Percentiles rank a stretch among this genome's conserved stretches.
Conservation (phyloP, 1,139 yeast genomes). For the Nakaseomyces glabratus region DNA sequence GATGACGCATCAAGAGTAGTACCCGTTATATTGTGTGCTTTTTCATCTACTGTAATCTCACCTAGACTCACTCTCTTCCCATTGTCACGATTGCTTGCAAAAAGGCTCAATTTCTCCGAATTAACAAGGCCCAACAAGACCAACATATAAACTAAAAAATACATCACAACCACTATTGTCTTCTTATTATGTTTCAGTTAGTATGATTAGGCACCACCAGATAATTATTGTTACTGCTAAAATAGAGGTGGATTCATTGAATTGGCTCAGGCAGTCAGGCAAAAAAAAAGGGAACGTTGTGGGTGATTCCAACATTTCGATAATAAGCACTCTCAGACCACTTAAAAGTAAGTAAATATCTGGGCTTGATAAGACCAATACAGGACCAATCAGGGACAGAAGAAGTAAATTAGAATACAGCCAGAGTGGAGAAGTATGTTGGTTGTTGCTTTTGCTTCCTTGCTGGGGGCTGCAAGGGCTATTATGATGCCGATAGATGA, state of each 20-base stretch:
- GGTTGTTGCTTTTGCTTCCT: neutral
- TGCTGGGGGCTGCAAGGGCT: conserved; percentile 6
- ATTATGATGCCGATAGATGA: conserved; percentile 20
- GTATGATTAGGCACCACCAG: neutral
- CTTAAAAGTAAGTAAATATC: no score
- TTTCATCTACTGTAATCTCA: neutral
- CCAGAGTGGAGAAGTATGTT: no score
- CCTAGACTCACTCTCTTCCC: neutral
- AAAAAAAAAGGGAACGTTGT: neutral
- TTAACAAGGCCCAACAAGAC: neutral
- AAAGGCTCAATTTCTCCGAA: neutral
- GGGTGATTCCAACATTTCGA: neutral
- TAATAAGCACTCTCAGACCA: neutral
- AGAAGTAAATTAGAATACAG: no score
- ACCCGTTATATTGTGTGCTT: neutral
- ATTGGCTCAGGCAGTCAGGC: neutral
- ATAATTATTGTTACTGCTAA: neutral
- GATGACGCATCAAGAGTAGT: neutral
- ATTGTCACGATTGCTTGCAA: neutral
- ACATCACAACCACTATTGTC: neutral
- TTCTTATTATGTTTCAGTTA: neutral
- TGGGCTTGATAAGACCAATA: no score
- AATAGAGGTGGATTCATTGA: neutral
- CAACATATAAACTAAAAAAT: neutral
- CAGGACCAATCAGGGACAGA: no score